Evolutionary conservation across 208 protist genomes (phyloP).

Genomic region (Naegleria fowleri): DNA sequence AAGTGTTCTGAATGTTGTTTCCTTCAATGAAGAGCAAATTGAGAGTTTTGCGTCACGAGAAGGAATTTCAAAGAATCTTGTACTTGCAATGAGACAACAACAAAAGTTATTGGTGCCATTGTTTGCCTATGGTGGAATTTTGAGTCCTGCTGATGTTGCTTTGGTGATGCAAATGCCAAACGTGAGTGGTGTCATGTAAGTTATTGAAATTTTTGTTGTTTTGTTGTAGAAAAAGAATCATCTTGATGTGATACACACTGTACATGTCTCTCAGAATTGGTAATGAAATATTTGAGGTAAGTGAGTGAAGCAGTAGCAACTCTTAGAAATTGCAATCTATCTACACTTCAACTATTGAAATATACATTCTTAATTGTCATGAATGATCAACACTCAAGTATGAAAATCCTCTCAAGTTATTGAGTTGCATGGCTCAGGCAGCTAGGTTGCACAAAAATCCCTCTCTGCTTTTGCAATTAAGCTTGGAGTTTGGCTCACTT

Average conservation of each 20-base stretch:
- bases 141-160: constrained; percentile 76
- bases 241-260: too few species aligned
- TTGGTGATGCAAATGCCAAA: constrained; percentile 73
- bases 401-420: neutral
- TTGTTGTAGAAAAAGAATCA: too few species aligned
- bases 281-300: neutral
- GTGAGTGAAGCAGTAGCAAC: too few species aligned
- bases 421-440: neutral
- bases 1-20: neutral
- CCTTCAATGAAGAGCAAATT: constrained; percentile 57
- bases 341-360: too few species aligned
- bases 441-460: too few species aligned
- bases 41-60: constrained; percentile 60
- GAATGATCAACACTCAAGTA: too few species aligned
- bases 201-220: too few species aligned
- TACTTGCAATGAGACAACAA: constrained; percentile 53
- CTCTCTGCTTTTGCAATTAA: too few species aligned
- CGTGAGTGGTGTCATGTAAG: neutral
- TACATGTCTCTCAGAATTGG: neutral
- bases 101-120: constrained; percentile 72
- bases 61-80: constrained; percentile 53
- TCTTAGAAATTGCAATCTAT: too few species aligned
- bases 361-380: too few species aligned
- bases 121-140: constrained; percentile 76
- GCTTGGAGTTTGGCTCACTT: neutral